A percentile compares a stretch with the other conserved stretches of the same genome.
Evolutionary conservation across 108 stramenopile species (phyloP).

Genomic region (Seminavis robusta): DNA sequence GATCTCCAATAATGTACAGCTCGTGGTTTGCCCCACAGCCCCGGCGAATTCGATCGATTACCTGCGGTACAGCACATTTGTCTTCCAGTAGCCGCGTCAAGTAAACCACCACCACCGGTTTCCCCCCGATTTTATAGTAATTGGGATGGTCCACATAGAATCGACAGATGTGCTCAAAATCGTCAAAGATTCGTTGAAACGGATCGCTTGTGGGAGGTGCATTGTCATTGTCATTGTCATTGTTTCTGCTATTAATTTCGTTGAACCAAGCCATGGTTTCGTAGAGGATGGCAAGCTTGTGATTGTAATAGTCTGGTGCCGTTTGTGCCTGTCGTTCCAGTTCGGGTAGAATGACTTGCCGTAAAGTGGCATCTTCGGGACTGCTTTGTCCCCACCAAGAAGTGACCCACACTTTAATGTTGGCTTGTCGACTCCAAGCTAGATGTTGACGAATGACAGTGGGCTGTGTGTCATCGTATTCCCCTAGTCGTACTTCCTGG

Average conservation of each 20-base stretch:
- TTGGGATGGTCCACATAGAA: conserved; percentile 39
- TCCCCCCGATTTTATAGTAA: conserved; percentile 33
- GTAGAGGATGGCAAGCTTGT: conserved; percentile 39
- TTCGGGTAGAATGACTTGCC: conserved; percentile 19
- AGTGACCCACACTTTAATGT: conserved; percentile 39
- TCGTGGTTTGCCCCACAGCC: conserved; percentile 1
- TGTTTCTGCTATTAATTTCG: neutral
- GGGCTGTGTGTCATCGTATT: conserved; percentile 39
- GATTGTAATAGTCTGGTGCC: conserved; percentile 6
- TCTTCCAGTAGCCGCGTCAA: conserved; percentile 22
- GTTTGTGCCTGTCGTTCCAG: neutral
- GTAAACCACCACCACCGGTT: conserved; percentile 40
- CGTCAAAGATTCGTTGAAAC: neutral
- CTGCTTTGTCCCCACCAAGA: conserved; percentile 42
- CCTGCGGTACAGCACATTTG: neutral
- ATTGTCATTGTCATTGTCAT: conserved; percentile 3
- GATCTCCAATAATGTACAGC: conserved; percentile 40
- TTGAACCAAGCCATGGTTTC: conserved; percentile 30
- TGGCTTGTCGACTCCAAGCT: conserved; percentile 41
- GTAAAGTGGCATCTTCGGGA: conserved; percentile 14
- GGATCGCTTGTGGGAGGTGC: no score
- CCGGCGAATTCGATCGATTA: conserved; percentile 9
- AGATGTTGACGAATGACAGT: conserved; percentile 36
- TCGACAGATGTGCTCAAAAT: neutral
- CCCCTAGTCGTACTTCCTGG: conserved; percentile 24